These are phyloP conservation scores for Pseudocercospora crystallina DNA, from an alignment of 2,329 filamentous ascomycete species.

Conservation along the genomic window DNA sequence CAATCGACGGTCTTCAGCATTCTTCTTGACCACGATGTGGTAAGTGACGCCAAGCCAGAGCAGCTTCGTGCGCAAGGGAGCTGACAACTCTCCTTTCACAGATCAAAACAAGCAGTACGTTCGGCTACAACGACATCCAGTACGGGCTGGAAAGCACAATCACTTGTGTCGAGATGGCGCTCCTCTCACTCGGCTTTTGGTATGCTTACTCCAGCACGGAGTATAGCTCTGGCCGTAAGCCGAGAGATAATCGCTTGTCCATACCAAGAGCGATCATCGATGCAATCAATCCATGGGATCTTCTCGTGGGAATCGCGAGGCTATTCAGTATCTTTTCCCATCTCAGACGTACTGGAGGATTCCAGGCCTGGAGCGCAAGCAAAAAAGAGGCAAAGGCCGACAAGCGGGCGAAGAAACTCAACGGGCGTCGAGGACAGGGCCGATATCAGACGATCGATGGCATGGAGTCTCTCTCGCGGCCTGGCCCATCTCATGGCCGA, in stretches of 20 bases:
- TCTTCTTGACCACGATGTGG: slow-evolving; percentile 24
- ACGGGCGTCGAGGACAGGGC: slow-evolving; percentile 7
- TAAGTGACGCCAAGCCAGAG: no score
- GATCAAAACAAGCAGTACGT: slow-evolving; percentile 22
- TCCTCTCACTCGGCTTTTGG: slow-evolving; percentile 30
- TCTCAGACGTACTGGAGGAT: slow-evolving; percentile 4
- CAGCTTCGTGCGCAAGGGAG: no score
- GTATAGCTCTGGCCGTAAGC: slow-evolving; percentile 12
- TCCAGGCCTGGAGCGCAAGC: slow-evolving; percentile 5
- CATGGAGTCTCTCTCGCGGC: slow-evolving; percentile 14
- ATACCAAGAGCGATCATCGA: slow-evolving; percentile 2
- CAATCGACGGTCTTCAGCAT: slow-evolving; percentile 30
- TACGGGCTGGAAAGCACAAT: slow-evolving; percentile 28
- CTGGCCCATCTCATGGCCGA: slow-evolving; percentile 1
- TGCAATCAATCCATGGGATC: slow-evolving; percentile 9
- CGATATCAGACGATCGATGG: slow-evolving; percentile 15
- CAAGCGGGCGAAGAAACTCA: slow-evolving; percentile 2
- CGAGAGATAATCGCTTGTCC: no score
- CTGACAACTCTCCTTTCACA: no score
- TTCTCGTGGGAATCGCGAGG: background rate
- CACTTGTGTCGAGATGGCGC: slow-evolving; percentile 28
- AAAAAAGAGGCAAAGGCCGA: slow-evolving; percentile 7
- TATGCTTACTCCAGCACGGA: slow-evolving; percentile 29
- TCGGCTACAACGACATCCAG: slow-evolving; percentile 28
- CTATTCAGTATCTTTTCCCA: slow-evolving; percentile 3